Percentiles rank a stretch among this genome's conserved stretches.
Evolutionary conservation across 306 rosid species (phyloP).

Genomic region (Lotus japonicus): DNA sequence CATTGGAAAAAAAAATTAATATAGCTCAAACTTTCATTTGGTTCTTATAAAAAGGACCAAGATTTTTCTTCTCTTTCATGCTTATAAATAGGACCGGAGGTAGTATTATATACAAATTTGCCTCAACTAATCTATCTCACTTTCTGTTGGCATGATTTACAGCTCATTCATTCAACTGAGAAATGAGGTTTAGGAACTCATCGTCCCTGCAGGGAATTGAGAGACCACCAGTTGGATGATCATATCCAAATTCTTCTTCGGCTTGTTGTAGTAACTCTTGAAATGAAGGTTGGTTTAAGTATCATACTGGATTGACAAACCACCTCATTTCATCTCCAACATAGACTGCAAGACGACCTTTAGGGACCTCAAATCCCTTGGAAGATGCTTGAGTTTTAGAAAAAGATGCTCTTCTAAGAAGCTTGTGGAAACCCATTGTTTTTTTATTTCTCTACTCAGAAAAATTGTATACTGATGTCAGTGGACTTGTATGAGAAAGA

Average conservation of each 20-base stretch:
- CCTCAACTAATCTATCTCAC: background rate
- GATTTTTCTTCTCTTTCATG: no score
- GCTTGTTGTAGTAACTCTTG: conserved; percentile 22
- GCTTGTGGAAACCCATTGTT: conserved; percentile 24
- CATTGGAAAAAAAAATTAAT: no score
- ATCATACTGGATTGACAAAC: conserved; percentile 6
- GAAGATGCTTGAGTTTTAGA: background rate
- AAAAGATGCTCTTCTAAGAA: conserved; percentile 15
- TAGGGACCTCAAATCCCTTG: conserved; percentile 24
- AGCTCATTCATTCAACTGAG: conserved; percentile 1
- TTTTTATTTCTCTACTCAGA: background rate
- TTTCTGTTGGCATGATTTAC: background rate
- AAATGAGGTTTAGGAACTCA: conserved; percentile 23
- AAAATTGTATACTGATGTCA: background rate
- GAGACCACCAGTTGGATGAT: conserved; percentile 36
- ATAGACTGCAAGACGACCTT: conserved; percentile 28
- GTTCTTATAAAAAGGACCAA: no score
- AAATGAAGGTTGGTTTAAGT: conserved; percentile 22
- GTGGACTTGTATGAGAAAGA: background rate
- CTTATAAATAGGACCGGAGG: no score
- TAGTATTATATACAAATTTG: conserved; percentile 16
- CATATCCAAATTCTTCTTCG: conserved; percentile 27
- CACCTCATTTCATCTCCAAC: conserved; percentile 18
- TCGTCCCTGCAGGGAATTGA: conserved; percentile 32
- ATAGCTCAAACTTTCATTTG: no score